Base-by-base conservation (phyloP, 805 yeast species). In the Yarrowia alimentaria region DNA sequence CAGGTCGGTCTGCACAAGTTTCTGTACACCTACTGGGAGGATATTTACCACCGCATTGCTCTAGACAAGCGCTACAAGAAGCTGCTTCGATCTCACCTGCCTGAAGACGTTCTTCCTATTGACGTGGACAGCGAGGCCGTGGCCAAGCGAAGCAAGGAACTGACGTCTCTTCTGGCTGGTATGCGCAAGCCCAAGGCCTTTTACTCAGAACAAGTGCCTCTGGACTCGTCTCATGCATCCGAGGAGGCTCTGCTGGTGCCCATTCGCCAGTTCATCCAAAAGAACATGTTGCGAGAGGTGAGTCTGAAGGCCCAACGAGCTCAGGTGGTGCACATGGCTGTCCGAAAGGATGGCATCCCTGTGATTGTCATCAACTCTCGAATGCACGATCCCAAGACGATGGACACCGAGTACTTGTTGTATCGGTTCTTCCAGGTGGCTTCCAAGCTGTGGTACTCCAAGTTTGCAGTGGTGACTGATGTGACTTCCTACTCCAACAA, bases 271-370 rank as follows among this genome's bases (percentile, higher is more conserved):
- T 85, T 85, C 57, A 81, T 88, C 87, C 75, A 79, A 19, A 80
- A 79, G 52, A 75, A 80, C 65, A 60, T 68, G 17, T 77, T 76
- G 12, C 58, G 66, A 11, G 47, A 40, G 5, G 47, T 40, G 4
- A 26, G 33, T 5, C 2, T 28, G 9, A 33, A 32, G 5, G n/a
- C 47, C 5, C 47, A 40, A 11, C 25, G 28, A 21, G 26, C 47
- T 4, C 68, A 73, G 0, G 68, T 81, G 28, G 72, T 85, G 9
- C 79, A 77, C 47, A 87, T 79, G 55, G 78, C 85, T 1, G 77
- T 83, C 12, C 78, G 83, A 28, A 71, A 75, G 29, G 94, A 85
- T 60, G 95, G 95, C 11, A 66, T 78, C 0, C 94, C 93, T 1
- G 73, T 81, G 16, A 68, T 85, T 20, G 79, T 83, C 3, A 19